Evolutionary conservation across 2,329 filamentous ascomycete genomes (phyloP), one percentile per base, ranked within the genome.

Genomic region (Fusarium sp.): DNA sequence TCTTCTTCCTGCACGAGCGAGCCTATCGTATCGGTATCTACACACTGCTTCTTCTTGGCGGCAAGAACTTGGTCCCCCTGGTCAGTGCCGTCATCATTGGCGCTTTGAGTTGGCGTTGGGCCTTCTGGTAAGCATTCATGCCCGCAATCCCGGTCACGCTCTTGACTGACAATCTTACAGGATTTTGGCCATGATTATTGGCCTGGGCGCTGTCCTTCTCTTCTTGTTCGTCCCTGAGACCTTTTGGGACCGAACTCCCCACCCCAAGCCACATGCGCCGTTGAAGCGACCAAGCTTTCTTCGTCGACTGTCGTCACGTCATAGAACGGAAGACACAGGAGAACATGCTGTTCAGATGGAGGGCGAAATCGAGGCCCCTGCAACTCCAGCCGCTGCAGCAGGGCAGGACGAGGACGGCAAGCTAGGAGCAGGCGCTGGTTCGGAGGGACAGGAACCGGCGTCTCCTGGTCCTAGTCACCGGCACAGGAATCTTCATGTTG

Each of bases 171-270:
- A 64, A 57, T 5, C n/a, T 9, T 37, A 5, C 61, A 93, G 93
- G 93, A 92, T 97, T 65, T 91, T 97, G 54, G 91, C 95, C 1
- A 94, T 98, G 5, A 85, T 97, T 11, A 93, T 95, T 37, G 94
- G 87, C 0, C 89, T 94, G 57, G 92, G 91, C 69, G 88, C 92
- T 41, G 81, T 90, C 22, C 84, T 97, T 4, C 87, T 98, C 1
- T 98, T 97, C 81, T 87, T 98, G 68, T 97, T 98, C 77, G 94
- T 98, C 0, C 96, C 96, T 0, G 96, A 98, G 84, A 98, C 95
- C 0, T 98, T 98, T 76, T 98, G 96, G 96, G 95, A 98, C 82
- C 88, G 96, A 57, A 92, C 93, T 3, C 95, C 95, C 2, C 80
- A 83, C 4, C 80, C 82, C 22, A 83, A 82, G 45, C 63, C 69